Conservation (phyloP, 2,329 filamentous ascomycete species). For the Monilinia polystroma region DNA sequence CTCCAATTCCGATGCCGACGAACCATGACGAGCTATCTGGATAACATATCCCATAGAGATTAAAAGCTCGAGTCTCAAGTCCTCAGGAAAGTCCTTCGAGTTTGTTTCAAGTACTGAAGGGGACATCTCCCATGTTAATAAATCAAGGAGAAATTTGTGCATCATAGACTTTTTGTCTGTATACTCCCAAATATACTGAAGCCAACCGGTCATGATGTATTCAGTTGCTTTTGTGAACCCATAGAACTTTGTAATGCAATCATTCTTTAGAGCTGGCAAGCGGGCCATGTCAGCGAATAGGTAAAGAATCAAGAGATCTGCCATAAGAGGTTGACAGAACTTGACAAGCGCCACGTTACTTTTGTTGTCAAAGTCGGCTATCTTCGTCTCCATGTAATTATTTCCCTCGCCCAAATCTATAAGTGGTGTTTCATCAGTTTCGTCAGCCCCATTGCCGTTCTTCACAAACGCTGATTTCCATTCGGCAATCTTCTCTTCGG, state of each 20-base stretch:
- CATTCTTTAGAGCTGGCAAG: too few species aligned
- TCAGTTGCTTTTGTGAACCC: too few species aligned
- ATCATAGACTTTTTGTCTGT: not conserved
- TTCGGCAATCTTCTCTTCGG: not conserved
- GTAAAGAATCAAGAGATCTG: not conserved
- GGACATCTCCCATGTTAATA: not conserved
- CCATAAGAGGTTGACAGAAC: not conserved
- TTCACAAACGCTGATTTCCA: not conserved
- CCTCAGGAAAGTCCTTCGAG: not conserved
- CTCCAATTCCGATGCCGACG: too few species aligned
- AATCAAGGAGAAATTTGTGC: not conserved
- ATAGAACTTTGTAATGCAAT: too few species aligned
- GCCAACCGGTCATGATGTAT: too few species aligned
- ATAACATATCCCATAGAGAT: too few species aligned
- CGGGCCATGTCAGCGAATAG: not conserved
- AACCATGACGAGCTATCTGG: too few species aligned
- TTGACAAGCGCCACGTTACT: not conserved
- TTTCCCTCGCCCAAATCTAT: not conserved
- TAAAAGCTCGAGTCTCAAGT: too few species aligned
- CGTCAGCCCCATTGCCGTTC: not conserved
- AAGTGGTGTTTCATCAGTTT: not conserved
- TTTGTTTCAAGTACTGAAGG: not conserved
- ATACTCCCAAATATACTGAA: not conserved
- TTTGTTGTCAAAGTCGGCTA: not conserved
- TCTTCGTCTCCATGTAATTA: not conserved